Conservation (phyloP, 179 eudicot genomes). For the Heliamphora pulchella region DNA sequence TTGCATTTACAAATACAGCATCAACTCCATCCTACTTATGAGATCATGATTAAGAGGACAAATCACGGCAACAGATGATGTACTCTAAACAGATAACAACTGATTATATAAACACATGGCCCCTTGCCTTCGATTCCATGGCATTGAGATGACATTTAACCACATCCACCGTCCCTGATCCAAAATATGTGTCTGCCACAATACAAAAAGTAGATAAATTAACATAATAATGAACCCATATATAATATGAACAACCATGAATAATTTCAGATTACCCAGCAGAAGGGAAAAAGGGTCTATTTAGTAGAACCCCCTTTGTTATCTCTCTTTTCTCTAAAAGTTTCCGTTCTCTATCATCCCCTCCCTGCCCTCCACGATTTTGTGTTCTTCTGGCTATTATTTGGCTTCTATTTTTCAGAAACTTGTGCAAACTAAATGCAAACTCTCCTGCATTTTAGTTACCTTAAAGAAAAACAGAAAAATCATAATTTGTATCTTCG, state of each 20-base stretch:
- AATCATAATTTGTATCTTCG: neutral
- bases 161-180: slow-evolving; percentile 69
- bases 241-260: neutral
- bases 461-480: neutral
- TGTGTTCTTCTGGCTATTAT: neutral
- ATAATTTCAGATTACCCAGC: neutral
- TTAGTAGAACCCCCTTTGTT: neutral
- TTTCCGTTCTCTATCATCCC: neutral
- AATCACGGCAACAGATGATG: neutral
- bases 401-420: neutral
- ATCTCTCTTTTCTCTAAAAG: neutral
- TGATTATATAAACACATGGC: neutral
- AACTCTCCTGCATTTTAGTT: neutral
- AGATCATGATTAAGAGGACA: neutral
- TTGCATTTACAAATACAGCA: slow-evolving; percentile 81
- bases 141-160: slow-evolving; percentile 70
- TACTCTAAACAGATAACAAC: neutral
- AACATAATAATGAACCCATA: neutral
- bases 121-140: slow-evolving; percentile 54
- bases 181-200: slow-evolving; percentile 78
- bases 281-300: neutral
- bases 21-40: slow-evolving; percentile 55
- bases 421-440: neutral
- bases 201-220: neutral
- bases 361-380: neutral